Conservation (phyloP, 2,329 filamentous ascomycete species). For the Penicillium griseofulvum region DNA sequence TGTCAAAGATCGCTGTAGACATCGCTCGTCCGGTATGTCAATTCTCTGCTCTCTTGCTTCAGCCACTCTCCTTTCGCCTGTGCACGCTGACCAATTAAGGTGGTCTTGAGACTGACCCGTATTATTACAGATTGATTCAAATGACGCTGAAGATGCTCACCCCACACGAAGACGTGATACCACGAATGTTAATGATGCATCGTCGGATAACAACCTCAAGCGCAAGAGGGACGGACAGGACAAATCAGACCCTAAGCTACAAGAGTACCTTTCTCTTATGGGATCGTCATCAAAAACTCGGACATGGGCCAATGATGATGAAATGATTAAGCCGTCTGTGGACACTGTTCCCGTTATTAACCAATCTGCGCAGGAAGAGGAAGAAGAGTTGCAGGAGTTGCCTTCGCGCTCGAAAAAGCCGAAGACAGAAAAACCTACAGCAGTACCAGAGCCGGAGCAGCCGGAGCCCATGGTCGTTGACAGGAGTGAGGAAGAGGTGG, state of each 20-base stretch:
- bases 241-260: slow-evolving; percentile 72
- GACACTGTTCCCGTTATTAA: slow-evolving; percentile 21
- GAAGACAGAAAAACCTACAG: slow-evolving; percentile 55
- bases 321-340: slow-evolving; percentile 30
- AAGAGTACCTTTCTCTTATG: slow-evolving; percentile 85
- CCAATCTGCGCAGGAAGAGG: slow-evolving; percentile 20
- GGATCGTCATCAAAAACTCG: slow-evolving; percentile 64
- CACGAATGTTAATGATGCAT: slow-evolving; percentile 17
- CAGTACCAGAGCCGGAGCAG: slow-evolving; percentile 2
- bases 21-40: slow-evolving; percentile 72
- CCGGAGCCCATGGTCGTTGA: slow-evolving; percentile 28
- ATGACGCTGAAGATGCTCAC: slow-evolving; percentile 27
- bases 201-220: slow-evolving; percentile 35
- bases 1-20: slow-evolving; percentile 91
- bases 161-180: slow-evolving; percentile 24
- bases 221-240: slow-evolving; percentile 53
- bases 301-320: slow-evolving; percentile 59
- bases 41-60: slow-evolving; percentile 11
- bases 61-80: slow-evolving; percentile 22
- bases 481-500: slow-evolving; percentile 19
- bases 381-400: slow-evolving; percentile 31
- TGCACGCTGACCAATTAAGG: slow-evolving; percentile 40
- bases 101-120: slow-evolving; percentile 42
- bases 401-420: slow-evolving; percentile 44
- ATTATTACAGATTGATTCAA: slow-evolving; percentile 41